Base-by-base conservation (phyloP, 2,329 filamentous ascomycete species). In the Rhynchosporium graminicola region DNA sequence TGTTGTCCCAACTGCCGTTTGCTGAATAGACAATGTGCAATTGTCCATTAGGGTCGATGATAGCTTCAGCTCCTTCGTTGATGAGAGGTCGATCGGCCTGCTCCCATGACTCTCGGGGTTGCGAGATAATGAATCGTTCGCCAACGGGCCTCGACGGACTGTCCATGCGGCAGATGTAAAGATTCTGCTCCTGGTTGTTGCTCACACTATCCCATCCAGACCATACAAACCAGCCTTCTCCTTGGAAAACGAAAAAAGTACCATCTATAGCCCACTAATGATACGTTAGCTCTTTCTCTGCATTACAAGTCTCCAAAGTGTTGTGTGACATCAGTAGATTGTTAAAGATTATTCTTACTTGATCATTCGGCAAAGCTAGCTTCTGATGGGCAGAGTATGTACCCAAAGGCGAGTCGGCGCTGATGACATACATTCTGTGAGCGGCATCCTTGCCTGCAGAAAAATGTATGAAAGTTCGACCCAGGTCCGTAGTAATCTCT, bases 401-500 rank as follows among this genome's bases (percentile, higher is more conserved):
- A 10, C 40, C 55, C 43, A 57, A 38, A 57, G 55, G 55, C 31
- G 55, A 57, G n/a, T 57, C 55, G 28, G 55, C 55, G 29, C 55
- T 57, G 42, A 57, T 57, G 3, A 57, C 43, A 38, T 57, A 57
- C 55, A 57, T 57, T 13, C 55, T 26, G 13, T 57, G 55, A 33
- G 55, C 55, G 5, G 55, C 55, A 46, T 57, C 55, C 36, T 57
- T 57, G 26, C 55, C 55, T 6, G 55, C 55, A 15, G 55, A 57
- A 28, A 57, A 57, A 28, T 57, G 43, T 20, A 57, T 57, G 40
- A 57, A 57, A 12, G 55, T 57, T 20, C 55, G 29, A 2, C 55
- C 55, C 40, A 57, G 12, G n/a, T 57, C 55, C 6, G 55, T 57
- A 6, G 55, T 57, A 20, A 57, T 57, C 36, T 57, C 55, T 2